Percentiles rank a stretch among this genome's conserved stretches.
Evolutionary conservation across 345 rosid genomes (phyloP).

Genomic region (Rhodamnia rubescens): DNA sequence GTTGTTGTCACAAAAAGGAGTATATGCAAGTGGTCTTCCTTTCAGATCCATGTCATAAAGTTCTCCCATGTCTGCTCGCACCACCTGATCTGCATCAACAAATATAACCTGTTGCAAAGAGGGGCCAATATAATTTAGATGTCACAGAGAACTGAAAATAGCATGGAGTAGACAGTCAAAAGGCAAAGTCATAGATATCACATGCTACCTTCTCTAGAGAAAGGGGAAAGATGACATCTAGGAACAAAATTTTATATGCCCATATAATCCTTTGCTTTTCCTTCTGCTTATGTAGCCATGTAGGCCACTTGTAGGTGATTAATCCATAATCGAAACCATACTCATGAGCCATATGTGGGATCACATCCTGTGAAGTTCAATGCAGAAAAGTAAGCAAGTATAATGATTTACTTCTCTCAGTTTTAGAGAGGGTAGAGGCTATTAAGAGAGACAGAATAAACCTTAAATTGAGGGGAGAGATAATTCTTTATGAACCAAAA

Average conservation of each 20-base stretch:
- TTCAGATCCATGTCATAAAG: slow-evolving; percentile 93
- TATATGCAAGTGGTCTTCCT: slow-evolving; percentile 98
- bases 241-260: slow-evolving; percentile 97
- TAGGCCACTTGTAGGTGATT: slow-evolving; percentile 95
- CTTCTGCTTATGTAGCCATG: slow-evolving; percentile 98
- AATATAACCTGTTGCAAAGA: slow-evolving; percentile 62
- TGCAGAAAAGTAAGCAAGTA: not conserved
- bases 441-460: slow-evolving; percentile 2
- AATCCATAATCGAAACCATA: slow-evolving; percentile 91
- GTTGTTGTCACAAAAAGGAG: slow-evolving; percentile 97
- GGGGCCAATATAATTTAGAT: not conserved
- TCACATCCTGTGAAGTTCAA: slow-evolving; percentile 57
- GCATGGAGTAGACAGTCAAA: not conserved
- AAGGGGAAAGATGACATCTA: slow-evolving; percentile 94
- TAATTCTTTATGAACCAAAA: slow-evolving; percentile 99
- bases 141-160: not conserved
- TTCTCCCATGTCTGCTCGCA: slow-evolving; percentile 95
- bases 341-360: slow-evolving; percentile 90
- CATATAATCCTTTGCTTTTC: slow-evolving; percentile 97
- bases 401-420: not conserved
- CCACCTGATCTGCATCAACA: slow-evolving; percentile 97
- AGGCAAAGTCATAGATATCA: not conserved
- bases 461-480: slow-evolving; percentile 99
- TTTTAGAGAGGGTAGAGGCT: not conserved
- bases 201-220: slow-evolving; percentile 78